These are phyloP conservation scores for Penicillium canariense DNA, from an alignment of 495 filamentous ascomycete genomes.

Conservation along the genomic window DNA sequence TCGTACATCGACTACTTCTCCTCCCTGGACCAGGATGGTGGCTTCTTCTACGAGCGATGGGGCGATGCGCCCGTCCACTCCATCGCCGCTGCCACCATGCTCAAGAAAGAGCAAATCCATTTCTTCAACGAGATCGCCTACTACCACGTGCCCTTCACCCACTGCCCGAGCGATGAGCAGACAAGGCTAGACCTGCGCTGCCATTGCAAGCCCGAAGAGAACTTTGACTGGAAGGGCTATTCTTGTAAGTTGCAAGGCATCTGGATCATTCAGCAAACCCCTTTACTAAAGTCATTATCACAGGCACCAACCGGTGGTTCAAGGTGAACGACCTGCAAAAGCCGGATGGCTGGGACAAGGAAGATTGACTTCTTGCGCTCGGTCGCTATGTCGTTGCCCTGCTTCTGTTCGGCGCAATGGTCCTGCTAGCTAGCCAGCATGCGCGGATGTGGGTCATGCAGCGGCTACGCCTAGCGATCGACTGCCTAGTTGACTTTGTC, in stretches of 20 bases:
- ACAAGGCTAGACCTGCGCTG: conserved; percentile 78
- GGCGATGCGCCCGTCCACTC: conserved; percentile 90
- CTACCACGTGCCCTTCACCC: conserved; percentile 97
- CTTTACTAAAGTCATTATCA: conserved; percentile 2
- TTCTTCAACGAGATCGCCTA: conserved; percentile 99
- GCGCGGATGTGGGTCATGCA: conserved; percentile 22
- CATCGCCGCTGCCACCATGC: conserved; percentile 82
- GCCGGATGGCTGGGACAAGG: conserved; percentile 75
- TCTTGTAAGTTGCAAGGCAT: conserved; percentile 63
- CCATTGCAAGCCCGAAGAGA: conserved; percentile 90
- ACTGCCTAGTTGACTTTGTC: conserved; percentile 10
- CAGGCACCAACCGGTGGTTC: conserved; percentile 80
- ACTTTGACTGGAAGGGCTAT: conserved; percentile 98
- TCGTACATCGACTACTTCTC: conserved; percentile 80
- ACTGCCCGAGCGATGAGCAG: conserved; percentile 89
- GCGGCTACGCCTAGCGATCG: conserved; percentile 18
- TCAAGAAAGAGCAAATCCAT: conserved; percentile 90
- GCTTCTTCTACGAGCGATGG: conserved; percentile 94
- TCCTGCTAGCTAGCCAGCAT: conserved; percentile 23
- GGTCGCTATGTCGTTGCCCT: conserved; percentile 21
- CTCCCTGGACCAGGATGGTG: conserved; percentile 74
- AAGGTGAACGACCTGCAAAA: conserved; percentile 74
- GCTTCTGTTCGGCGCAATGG: conserved; percentile 13
- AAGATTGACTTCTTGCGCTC: conserved; percentile 46
- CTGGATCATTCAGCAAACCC: neutral